These are phyloP conservation scores for Eleusine indica DNA, from an alignment of 176 grass and related monocot species.

Conservation along the genomic window DNA sequence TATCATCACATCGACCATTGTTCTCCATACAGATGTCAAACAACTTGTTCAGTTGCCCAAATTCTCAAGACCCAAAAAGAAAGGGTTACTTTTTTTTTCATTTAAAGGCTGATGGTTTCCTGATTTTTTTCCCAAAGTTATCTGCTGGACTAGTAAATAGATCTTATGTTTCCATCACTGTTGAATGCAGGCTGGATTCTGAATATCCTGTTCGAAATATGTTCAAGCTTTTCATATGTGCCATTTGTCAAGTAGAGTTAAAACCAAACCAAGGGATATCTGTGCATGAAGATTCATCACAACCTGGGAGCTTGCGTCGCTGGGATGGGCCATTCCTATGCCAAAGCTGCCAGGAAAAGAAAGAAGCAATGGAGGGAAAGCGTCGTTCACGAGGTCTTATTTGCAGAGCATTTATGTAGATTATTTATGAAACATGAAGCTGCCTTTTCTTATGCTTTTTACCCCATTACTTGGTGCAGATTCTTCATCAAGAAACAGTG, in stretches of 20 bases:
- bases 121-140: neutral
- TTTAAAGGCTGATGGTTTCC: neutral
- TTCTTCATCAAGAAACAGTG: slow-evolving; percentile 57
- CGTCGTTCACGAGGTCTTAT: slow-evolving; percentile 59
- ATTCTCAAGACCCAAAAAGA: neutral
- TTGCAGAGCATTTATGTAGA: slow-evolving; percentile 31
- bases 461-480: slow-evolving; percentile 40
- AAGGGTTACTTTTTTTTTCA: neutral
- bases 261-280: slow-evolving; percentile 88
- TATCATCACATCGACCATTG: neutral
- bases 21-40: slow-evolving; percentile 14
- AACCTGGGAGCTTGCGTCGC: slow-evolving; percentile 62
- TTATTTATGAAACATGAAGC: slow-evolving; percentile 20
- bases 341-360: slow-evolving; percentile 79
- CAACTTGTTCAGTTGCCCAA: neutral
- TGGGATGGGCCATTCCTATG: slow-evolving; percentile 99
- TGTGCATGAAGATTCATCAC: slow-evolving; percentile 65
- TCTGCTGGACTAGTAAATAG: neutral
- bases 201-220: slow-evolving; percentile 95
- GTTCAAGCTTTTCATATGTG: slow-evolving; percentile 98
- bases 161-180: slow-evolving; percentile 32
- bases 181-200: slow-evolving; percentile 69
- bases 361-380: slow-evolving; percentile 97
- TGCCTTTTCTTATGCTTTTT: slow-evolving; percentile 34
- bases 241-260: slow-evolving; percentile 91